phyloP scores from a whole-genome alignment of 2,329 filamentous ascomycete genomes.

The Penicillium psychrosexuale region DNA sequence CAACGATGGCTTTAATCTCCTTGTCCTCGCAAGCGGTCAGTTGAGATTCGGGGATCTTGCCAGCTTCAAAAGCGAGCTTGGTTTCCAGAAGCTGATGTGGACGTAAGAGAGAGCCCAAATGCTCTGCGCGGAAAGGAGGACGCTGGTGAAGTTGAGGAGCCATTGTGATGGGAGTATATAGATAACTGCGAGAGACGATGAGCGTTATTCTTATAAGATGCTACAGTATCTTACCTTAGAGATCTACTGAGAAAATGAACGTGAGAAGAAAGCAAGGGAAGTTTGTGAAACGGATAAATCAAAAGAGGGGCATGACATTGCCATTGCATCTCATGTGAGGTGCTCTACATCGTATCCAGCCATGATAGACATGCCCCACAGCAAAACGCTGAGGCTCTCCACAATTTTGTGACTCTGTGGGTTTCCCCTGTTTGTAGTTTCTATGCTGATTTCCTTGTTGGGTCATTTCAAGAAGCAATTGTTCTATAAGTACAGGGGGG shows the following conservation, averaged over 20 bases:
- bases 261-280: neutral
- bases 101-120: slow-evolving; percentile 68
- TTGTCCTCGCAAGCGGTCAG: slow-evolving; percentile 62
- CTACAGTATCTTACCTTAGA: neutral
- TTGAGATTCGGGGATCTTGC: slow-evolving; percentile 53
- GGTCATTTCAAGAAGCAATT: neutral
- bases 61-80: slow-evolving; percentile 56
- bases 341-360: neutral
- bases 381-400: slow-evolving; percentile 16
- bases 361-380: slow-evolving; percentile 8
- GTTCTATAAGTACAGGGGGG: neutral
- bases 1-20: slow-evolving; percentile 63
- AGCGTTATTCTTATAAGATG: neutral
- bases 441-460: neutral
- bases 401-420: slow-evolving; percentile 11
- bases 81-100: slow-evolving; percentile 60
- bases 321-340: slow-evolving; percentile 6
- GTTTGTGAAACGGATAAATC: neutral
- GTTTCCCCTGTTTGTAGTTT: slow-evolving; percentile 4
- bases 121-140: slow-evolving; percentile 68
- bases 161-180: slow-evolving; percentile 23
- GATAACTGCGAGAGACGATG: neutral
- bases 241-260: neutral
- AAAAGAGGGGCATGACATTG: slow-evolving; percentile 18
- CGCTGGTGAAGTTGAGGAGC: slow-evolving; percentile 37